phyloP scores from a whole-genome alignment of 257 asterid genomes.

The Solanum virginianum region DNA sequence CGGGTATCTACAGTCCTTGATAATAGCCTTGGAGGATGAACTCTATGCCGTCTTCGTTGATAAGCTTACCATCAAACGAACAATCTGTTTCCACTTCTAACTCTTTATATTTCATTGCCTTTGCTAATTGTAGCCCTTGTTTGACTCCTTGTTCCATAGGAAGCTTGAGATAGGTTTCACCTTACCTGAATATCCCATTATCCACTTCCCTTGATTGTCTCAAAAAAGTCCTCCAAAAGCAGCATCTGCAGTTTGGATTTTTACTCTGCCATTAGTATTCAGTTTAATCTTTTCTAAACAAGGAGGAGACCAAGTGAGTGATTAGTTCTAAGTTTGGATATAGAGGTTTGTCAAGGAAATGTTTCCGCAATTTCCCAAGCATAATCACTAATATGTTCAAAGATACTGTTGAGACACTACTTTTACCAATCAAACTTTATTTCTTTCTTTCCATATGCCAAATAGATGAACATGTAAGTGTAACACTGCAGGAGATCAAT shows the following conservation, averaged over 20 bases:
- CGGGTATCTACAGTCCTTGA: not conserved
- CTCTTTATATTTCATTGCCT: not conserved
- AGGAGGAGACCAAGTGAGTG: not conserved
- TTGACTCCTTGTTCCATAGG: not conserved
- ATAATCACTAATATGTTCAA: not conserved
- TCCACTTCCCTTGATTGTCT: not conserved
- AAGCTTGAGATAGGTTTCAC: not conserved
- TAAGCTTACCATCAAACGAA: not conserved
- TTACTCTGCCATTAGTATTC: not conserved
- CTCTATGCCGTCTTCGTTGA: not conserved
- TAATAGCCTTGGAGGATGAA: not conserved
- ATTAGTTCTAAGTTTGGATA: not conserved
- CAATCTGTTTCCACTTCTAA: not conserved
- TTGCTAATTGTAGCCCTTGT: not conserved
- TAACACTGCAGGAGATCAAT: not conserved
- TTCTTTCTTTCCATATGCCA: not conserved
- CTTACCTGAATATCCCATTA: not conserved
- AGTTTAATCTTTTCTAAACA: not conserved
- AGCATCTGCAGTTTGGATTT: not conserved
- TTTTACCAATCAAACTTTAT: not conserved
- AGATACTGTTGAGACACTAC: not conserved
- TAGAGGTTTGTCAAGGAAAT: not conserved
- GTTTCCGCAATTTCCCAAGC: not conserved
- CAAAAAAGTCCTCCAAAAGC: not conserved
- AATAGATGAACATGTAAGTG: not conserved